These are phyloP conservation scores for Linnemannia elongata DNA, from an alignment of 192 early-diverging fungal species.

Conservation along the genomic window DNA sequence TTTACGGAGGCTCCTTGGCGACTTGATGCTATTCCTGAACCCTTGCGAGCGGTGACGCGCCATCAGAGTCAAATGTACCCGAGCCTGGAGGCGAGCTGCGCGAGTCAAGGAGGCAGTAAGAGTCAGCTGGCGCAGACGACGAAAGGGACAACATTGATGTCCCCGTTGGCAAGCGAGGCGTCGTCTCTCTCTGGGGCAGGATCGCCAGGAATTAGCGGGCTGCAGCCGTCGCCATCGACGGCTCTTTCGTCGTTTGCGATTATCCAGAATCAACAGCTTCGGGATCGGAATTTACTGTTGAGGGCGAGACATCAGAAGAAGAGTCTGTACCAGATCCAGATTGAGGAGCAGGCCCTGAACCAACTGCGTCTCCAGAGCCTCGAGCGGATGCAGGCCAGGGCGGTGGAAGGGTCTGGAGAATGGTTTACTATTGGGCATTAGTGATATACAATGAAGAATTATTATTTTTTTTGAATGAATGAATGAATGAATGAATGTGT, in stretches of 20 bases:
- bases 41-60: slow-evolving; percentile 38
- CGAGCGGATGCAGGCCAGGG: slow-evolving; percentile 49
- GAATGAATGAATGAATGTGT: background rate
- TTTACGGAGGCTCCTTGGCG: slow-evolving; percentile 41
- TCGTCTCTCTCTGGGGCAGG: background rate
- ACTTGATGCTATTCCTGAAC: slow-evolving; percentile 48
- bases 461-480: background rate
- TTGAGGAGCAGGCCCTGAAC: slow-evolving; percentile 61
- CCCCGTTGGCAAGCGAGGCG: slow-evolving; percentile 1
- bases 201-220: background rate
- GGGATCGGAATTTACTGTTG: slow-evolving; percentile 46
- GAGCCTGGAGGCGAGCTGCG: slow-evolving; percentile 19
- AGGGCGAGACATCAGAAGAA: slow-evolving; percentile 60
- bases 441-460: background rate
- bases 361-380: slow-evolving; percentile 45
- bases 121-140: background rate
- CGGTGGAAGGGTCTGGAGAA: slow-evolving; percentile 57
- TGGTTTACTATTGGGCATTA: slow-evolving; percentile 55
- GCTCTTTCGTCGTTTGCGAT: slow-evolving; percentile 51
- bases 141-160: background rate
- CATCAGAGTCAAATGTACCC: slow-evolving; percentile 54
- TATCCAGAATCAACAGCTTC: slow-evolving; percentile 61
- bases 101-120: background rate
- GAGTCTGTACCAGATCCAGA: slow-evolving; percentile 64
- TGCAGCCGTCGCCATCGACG: slow-evolving; percentile 6